Evolutionary conservation across 2,329 filamentous ascomycete genomes (phyloP).

Genomic region (Ceratocystis diversiconidia): DNA sequence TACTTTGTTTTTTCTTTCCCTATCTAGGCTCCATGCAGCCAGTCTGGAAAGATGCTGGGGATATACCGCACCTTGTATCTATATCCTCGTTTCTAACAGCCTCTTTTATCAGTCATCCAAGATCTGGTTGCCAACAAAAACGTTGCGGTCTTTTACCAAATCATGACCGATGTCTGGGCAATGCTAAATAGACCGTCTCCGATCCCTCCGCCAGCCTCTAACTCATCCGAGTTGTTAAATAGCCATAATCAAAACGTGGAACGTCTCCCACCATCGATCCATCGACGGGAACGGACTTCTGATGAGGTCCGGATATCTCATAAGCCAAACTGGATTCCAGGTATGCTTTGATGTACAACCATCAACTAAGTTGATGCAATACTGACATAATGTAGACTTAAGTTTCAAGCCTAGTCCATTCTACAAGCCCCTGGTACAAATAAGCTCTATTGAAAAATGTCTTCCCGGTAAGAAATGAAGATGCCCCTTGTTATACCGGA

Average conservation of each 20-base stretch:
- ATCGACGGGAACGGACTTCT: too few species aligned
- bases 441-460: slow-evolving; percentile 53
- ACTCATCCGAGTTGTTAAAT: neutral
- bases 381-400: neutral
- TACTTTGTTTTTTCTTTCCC: slow-evolving; percentile 21
- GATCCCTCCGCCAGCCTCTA: neutral
- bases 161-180: slow-evolving; percentile 20
- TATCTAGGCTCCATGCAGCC: neutral
- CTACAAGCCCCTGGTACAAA: slow-evolving; percentile 52
- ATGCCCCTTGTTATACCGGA: neutral
- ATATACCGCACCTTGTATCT: too few species aligned
- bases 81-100: neutral
- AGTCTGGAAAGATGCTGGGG: neutral
- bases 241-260: neutral
- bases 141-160: slow-evolving; percentile 30
- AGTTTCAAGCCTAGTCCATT: slow-evolving; percentile 66
- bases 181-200: neutral
- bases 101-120: slow-evolving; percentile 30
- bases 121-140: slow-evolving; percentile 28
- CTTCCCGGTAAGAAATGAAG: slow-evolving; percentile 47
- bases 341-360: too few species aligned
- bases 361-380: neutral
- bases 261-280: too few species aligned
- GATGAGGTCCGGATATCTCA: too few species aligned
- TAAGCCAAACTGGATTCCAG: too few species aligned